Conservation (phyloP, 805 yeast species). For the Jamesozyma piceae region DNA sequence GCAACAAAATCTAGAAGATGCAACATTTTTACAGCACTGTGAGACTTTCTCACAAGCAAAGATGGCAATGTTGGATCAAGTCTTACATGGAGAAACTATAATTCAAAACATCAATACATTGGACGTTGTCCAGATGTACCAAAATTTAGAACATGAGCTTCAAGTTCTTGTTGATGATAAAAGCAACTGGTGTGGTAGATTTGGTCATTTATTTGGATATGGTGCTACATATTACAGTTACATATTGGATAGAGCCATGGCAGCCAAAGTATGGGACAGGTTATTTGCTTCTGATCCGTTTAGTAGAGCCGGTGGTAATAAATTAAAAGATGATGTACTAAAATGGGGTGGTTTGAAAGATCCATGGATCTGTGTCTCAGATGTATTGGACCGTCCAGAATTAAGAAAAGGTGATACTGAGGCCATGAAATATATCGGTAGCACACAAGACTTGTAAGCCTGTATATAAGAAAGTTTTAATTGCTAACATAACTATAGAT, state of each 20-base stretch:
- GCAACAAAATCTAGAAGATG: constrained; percentile 42
- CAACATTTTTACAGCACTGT: constrained; percentile 47
- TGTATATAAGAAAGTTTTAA: neutral
- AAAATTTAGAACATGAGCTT: constrained; percentile 49
- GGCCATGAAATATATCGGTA: constrained; percentile 56
- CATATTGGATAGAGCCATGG: constrained; percentile 84
- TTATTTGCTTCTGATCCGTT: constrained; percentile 66
- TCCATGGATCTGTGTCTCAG: constrained; percentile 81
- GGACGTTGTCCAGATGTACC: constrained; percentile 56
- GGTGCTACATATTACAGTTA: constrained; percentile 93
- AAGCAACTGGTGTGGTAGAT: constrained; percentile 87
- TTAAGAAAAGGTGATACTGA: constrained; percentile 55
- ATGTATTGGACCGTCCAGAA: constrained; percentile 57
- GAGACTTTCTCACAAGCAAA: constrained; percentile 82
- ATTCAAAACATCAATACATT: constrained; percentile 34
- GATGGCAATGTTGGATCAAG: constrained; percentile 84
- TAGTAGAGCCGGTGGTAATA: constrained; percentile 63
- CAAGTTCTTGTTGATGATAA: constrained; percentile 56
- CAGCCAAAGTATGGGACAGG: constrained; percentile 71
- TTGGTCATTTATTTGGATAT: constrained; percentile 87
- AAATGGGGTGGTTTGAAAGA: constrained; percentile 91
- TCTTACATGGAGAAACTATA: constrained; percentile 44
- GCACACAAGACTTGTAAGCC: constrained; percentile 11
- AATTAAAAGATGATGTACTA: constrained; percentile 58
- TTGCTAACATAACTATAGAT: neutral